Base-by-base conservation (phyloP, 148 eudicot species). In the Rhododendron simsii region DNA sequence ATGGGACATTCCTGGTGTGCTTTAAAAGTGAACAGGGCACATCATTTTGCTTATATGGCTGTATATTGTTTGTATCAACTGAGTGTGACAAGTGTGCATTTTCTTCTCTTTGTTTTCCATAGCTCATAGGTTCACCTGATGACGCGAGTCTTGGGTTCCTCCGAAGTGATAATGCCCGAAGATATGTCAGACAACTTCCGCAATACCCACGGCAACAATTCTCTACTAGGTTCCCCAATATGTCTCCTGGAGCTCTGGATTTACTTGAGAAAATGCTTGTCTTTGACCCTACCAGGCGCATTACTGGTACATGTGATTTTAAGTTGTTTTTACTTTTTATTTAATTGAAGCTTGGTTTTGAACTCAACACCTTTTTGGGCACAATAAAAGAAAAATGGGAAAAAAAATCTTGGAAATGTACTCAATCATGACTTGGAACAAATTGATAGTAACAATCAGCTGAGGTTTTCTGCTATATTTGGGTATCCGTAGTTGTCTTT, bases 51-150 rank as follows among this genome's bases (percentile, higher is more conserved):
- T 8, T 9, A 63, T 23, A 7, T 23, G 44, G 23, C 13, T 82
- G 51, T 12, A 5, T 13, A 23, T 61, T 7, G 35, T 82, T 63
- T 23, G 33, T 2, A 61, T 82, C 9, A 61, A 57, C 15, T 3
- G 69, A 35, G 44, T 30, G 59, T 81, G 61, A 81, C 63, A 5
- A n/a, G 5, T 82, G 77, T 81, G 61, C 67, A 30, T 88, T 23
- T 67, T 65, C 83, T 78, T 23, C 50, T 84, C 88, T 90, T 67
- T 85, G 74, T 85, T 55, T 90, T 84, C 71, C 26, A 86, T 82
- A 96, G 99, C 98, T 96, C 84, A 92, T 96, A 87, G 99, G 99
- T 59, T 92, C 99, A 83, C 99, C 99, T 39, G 98, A 95, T 82
- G 96, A 95, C 81, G 91, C 95, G 79, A 95, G 98, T 89, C 94